A percentile compares a stretch with the other conserved stretches of the same genome.
phyloP scores from a whole-genome alignment of 306 rosid genomes.

The Dicorynia guianensis region DNA sequence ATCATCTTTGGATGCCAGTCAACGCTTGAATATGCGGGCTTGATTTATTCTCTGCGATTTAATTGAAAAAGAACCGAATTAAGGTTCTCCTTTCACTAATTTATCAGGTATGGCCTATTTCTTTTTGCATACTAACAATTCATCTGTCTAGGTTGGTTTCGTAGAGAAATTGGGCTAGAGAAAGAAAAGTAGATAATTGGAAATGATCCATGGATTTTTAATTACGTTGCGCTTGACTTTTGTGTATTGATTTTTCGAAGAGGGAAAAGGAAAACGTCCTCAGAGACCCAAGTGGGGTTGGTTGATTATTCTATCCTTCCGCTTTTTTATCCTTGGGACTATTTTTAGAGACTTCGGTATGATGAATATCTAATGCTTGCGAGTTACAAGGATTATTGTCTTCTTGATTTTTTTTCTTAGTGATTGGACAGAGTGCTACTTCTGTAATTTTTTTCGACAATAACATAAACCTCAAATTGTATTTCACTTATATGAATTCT shows the following conservation, averaged over 20 bases:
- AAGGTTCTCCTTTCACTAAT: background rate
- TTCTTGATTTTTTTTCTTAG: background rate
- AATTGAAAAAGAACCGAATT: background rate
- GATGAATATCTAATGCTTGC: background rate
- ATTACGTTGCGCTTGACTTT: background rate
- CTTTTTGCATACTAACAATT: background rate
- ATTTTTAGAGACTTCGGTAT: background rate
- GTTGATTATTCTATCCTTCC: background rate
- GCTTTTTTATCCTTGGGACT: background rate
- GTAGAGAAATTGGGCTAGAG: constrained; percentile 30
- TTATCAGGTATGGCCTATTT: background rate
- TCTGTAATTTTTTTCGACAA: background rate
- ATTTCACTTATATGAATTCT: background rate
- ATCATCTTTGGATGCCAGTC: constrained; percentile 32
- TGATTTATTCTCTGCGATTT: constrained; percentile 6
- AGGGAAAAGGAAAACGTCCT: background rate
- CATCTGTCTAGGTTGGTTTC: constrained; percentile 30
- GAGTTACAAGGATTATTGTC: background rate
- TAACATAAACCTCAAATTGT: background rate
- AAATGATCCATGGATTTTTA: background rate
- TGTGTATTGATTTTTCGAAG: too few species aligned
- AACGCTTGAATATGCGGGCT: constrained; percentile 25
- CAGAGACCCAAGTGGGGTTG: background rate
- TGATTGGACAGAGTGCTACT: background rate
- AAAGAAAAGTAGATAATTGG: background rate